Conservation (phyloP, 805 yeast species). For the Starmerella cellae region DNA sequence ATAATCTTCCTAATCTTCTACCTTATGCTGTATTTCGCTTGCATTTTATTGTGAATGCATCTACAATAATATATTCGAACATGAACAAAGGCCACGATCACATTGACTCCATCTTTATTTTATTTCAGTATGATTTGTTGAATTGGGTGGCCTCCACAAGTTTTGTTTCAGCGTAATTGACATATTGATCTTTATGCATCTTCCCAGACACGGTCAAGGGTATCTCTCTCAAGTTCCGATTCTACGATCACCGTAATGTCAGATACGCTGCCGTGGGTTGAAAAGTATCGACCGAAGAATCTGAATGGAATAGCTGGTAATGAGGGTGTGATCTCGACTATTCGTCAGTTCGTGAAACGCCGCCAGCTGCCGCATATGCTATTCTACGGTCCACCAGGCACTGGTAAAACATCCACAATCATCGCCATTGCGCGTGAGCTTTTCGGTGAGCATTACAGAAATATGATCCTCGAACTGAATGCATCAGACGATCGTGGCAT, state of each 20-base stretch:
- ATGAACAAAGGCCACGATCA: no score
- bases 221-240: background rate
- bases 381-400: constrained; percentile 92
- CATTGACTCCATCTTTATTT: no score
- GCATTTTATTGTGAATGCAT: no score
- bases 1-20: no score
- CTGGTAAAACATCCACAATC: constrained; percentile 83
- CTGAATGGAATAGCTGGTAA: constrained; percentile 89
- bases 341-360: constrained; percentile 68
- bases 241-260: background rate
- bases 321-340: constrained; percentile 69
- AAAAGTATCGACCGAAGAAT: constrained; percentile 78
- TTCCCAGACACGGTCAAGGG: background rate
- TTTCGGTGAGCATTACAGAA: constrained; percentile 67
- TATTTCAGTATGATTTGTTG: no score
- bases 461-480: constrained; percentile 88
- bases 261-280: constrained; percentile 45
- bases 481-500: constrained; percentile 98
- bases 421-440: constrained; percentile 80
- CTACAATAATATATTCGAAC: no score
- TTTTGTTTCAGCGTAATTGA: background rate
- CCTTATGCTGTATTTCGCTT: background rate
- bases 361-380: constrained; percentile 80
- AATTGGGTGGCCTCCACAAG: background rate
- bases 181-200: background rate